phyloP scores from a whole-genome alignment of 257 asterid species.

The Fraxinus cuspidata region DNA sequence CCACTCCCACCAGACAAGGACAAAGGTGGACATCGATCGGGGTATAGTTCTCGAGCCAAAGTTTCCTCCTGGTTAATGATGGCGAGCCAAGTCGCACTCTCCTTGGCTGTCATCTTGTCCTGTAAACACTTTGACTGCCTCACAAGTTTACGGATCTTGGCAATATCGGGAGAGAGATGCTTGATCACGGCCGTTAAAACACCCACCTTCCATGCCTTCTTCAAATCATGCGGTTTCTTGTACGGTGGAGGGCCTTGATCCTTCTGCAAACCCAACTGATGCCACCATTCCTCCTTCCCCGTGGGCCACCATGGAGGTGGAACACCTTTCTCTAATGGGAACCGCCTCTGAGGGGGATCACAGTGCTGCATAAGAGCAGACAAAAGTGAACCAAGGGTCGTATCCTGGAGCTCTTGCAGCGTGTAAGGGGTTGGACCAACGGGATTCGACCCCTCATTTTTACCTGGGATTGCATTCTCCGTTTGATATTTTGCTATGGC shows the following conservation, averaged over 20 bases:
- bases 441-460: slow-evolving; percentile 31
- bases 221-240: slow-evolving; percentile 63
- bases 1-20: slow-evolving; percentile 42
- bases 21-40: slow-evolving; percentile 41
- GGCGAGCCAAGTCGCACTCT: slow-evolving; percentile 68
- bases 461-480: slow-evolving; percentile 41
- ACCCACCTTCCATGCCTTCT: slow-evolving; percentile 72
- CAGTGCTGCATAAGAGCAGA: slow-evolving; percentile 74
- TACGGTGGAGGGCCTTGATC: slow-evolving; percentile 62
- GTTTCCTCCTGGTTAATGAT: slow-evolving; percentile 61
- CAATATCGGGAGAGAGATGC: slow-evolving; percentile 62
- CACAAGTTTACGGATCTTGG: slow-evolving; percentile 60
- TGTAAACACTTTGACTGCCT: slow-evolving; percentile 63
- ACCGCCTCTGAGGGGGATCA: slow-evolving; percentile 66
- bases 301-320: slow-evolving; percentile 75
- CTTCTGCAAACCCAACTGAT: slow-evolving; percentile 49
- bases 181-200: slow-evolving; percentile 63
- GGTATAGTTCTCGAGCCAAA: slow-evolving; percentile 59
- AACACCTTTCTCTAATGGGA: slow-evolving; percentile 56
- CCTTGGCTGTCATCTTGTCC: slow-evolving; percentile 71
- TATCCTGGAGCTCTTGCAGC: slow-evolving; percentile 63
- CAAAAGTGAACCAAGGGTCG: slow-evolving; percentile 58
- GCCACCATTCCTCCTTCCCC: slow-evolving; percentile 70
- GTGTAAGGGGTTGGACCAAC: slow-evolving; percentile 62
- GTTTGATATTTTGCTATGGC: slow-evolving; percentile 54